Evolutionary conservation across 257 asterid genomes (phyloP).

Genomic region (Fraxinus anomala): DNA sequence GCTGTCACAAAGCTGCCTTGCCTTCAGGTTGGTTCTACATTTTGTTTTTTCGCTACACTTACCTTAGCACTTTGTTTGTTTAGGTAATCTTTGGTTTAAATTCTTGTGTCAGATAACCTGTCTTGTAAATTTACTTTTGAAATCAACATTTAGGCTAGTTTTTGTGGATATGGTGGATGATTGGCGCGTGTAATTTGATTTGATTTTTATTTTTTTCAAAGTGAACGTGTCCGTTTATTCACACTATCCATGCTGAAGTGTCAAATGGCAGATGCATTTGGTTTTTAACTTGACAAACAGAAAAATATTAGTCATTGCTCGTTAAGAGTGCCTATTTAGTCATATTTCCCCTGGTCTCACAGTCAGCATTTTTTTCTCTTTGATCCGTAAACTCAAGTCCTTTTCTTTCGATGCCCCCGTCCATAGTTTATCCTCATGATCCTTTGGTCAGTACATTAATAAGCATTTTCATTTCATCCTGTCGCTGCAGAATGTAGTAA

Average conservation of each 20-base stretch:
- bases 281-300: not conserved
- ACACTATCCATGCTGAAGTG: no score
- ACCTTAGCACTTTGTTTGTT: not conserved
- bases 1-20: slow-evolving; percentile 49
- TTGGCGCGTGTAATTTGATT: no score
- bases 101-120: no score
- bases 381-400: not conserved
- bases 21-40: slow-evolving; percentile 42
- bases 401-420: not conserved
- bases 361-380: not conserved
- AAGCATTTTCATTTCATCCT: not conserved
- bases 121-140: no score
- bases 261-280: no score
- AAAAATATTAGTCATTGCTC: not conserved
- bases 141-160: no score
- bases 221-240: no score
- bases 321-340: not conserved
- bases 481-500: slow-evolving; percentile 48
- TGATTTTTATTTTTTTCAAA: no score
- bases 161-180: no score
- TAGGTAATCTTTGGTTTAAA: no score
- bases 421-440: not conserved
- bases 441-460: not conserved
- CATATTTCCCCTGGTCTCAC: not conserved
- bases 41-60: not conserved